Base-by-base conservation (phyloP, 805 yeast species). In the Suhomyces sp. region DNA sequence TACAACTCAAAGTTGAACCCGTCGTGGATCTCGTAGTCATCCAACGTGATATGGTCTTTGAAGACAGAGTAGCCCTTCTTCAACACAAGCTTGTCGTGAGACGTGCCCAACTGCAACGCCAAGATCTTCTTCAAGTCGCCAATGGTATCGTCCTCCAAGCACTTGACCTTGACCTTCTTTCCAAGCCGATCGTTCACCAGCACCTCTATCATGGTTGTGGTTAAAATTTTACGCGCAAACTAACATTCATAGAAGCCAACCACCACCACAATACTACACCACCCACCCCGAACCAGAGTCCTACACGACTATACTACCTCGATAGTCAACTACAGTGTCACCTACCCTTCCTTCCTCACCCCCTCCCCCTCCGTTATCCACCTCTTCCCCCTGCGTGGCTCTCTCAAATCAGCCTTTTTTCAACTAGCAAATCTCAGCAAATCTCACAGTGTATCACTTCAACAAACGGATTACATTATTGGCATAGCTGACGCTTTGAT, bases 21-120 rank as follows among this genome's bases (percentile, higher is more conserved):
- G 67, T 91, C 86, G 64, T 91, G 96, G 17, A 93, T 84, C 67
- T 93, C 99, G 65, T 94, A 93, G 68, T 93, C 99, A n/a, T 87
- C 97, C 45, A 93, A 74, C 0, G 92, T 79, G 51, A 93, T 93
- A 66, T 92, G 97, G 63, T 93, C 94, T 65, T 94, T 94, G 67
- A 83, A 84, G 0, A 88, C 82, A 58, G 83, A 86, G 62, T 90
- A 86, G 1, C 97, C 97, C 64, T 90, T 92, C 68, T 90, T 92
- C 57, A 93, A 75, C 0, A 88, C 82, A 52, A 86, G 59, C 57
- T 83, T 84, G 19, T 84, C 88, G 17, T 82, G 73, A 1, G 85
- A 70, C 1, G 90, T 85, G 1, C 97, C 97, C 17, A 89, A 81
- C 68, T 93, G 98, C 8, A 90, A 73, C 0, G 92, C 86, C 8